Evolutionary conservation across 2,329 filamentous ascomycete genomes (phyloP).

Genomic region (Penicillium sp.): DNA sequence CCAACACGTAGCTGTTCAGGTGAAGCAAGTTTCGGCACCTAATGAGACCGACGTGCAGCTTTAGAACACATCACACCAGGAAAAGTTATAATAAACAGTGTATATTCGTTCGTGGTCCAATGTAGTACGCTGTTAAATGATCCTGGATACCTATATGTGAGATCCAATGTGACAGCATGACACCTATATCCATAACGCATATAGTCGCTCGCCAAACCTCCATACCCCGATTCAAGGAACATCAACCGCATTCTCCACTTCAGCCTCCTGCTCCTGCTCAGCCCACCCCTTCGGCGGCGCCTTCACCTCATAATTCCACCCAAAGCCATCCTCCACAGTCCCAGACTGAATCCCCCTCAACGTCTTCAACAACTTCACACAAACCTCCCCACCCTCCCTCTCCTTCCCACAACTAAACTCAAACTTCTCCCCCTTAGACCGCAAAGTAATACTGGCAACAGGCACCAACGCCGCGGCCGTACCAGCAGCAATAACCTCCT

Average conservation of each 20-base stretch:
- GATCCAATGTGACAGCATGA: neutral
- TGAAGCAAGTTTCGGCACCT: no score
- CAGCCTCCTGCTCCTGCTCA: slow-evolving; percentile 22
- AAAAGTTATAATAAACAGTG: no score
- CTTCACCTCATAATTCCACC: slow-evolving; percentile 58
- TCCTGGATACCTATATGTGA: neutral
- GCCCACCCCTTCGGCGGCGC: slow-evolving; percentile 33
- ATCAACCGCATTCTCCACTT: slow-evolving; percentile 24
- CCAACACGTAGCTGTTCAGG: no score
- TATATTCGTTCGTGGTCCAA: no score
- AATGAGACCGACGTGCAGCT: no score
- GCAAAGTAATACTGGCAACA: slow-evolving; percentile 82
- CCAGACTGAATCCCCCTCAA: slow-evolving; percentile 85
- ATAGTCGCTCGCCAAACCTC: neutral
- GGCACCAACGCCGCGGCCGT: slow-evolving; percentile 89
- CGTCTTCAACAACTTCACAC: slow-evolving; percentile 66
- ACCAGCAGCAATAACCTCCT: slow-evolving; percentile 84
- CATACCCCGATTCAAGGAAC: slow-evolving; percentile 27
- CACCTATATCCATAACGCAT: no score
- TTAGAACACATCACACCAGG: no score
- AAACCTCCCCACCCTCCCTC: slow-evolving; percentile 61
- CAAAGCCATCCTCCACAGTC: slow-evolving; percentile 70
- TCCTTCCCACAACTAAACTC: slow-evolving; percentile 47
- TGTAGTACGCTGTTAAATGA: no score
- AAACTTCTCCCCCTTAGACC: slow-evolving; percentile 54